These are phyloP conservation scores for Candida coleopterorum DNA, from an alignment of 805 yeast species.

Conservation along the genomic window DNA sequence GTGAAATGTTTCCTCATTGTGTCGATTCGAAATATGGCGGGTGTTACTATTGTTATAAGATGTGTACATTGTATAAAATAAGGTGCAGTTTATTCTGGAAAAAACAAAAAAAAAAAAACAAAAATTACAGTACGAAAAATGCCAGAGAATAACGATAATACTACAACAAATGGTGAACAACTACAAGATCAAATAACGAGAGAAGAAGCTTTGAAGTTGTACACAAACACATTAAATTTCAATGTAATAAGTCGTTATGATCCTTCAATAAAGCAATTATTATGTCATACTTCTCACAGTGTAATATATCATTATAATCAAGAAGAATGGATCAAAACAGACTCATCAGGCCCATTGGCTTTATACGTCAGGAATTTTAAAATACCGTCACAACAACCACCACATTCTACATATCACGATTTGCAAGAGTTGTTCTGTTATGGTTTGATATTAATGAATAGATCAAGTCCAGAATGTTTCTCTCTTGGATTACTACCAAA, in stretches of 20 bases:
- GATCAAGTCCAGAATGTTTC: slow-evolving; percentile 65
- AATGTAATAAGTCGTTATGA: slow-evolving; percentile 77
- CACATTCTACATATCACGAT: slow-evolving; percentile 21
- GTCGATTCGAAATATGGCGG: too few species aligned
- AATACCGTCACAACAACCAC: slow-evolving; percentile 15
- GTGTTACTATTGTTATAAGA: too few species aligned
- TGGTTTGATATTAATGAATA: slow-evolving; percentile 66
- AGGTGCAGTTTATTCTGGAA: too few species aligned
- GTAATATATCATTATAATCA: slow-evolving; percentile 63
- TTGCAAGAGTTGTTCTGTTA: slow-evolving; percentile 49
- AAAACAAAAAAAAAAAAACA: too few species aligned
- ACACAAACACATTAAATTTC: slow-evolving; percentile 63
- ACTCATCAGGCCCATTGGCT: slow-evolving; percentile 66
- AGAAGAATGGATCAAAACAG: slow-evolving; percentile 65
- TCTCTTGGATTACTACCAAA: slow-evolving; percentile 64
- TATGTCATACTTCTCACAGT: slow-evolving; percentile 67
- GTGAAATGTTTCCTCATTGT: too few species aligned
- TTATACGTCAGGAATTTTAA: slow-evolving; percentile 52
- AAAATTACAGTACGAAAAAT: too few species aligned
- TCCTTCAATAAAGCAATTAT: slow-evolving; percentile 60
- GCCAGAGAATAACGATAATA: too few species aligned
- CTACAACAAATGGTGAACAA: not conserved
- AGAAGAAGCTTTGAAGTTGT: slow-evolving; percentile 51
- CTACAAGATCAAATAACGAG: slow-evolving; percentile 37
- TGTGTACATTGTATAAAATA: too few species aligned